phyloP scores from a whole-genome alignment of 495 filamentous ascomycete species.

The Ascodesmis nigricans region DNA sequence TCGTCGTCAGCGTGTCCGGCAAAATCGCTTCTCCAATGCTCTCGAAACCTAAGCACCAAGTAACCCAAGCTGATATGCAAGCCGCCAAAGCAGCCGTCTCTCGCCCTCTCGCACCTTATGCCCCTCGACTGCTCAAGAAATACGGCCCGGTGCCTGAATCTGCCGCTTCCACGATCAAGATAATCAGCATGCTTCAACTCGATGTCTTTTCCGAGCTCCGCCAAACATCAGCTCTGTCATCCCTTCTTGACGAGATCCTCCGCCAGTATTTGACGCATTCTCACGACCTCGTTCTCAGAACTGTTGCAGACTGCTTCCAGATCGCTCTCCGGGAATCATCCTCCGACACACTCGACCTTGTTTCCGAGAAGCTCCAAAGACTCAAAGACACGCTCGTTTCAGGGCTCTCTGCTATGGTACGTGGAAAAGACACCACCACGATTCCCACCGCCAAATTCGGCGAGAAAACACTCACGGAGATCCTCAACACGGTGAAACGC shows the following conservation, averaged over 20 bases:
- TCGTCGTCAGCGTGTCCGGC: slow-evolving; percentile 34
- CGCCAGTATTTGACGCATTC: slow-evolving; percentile 82
- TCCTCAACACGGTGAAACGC: slow-evolving; percentile 62
- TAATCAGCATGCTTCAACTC: slow-evolving; percentile 73
- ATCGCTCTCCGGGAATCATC: no score
- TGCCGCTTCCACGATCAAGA: slow-evolving; percentile 58
- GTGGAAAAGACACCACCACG: slow-evolving; percentile 39
- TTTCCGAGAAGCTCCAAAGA: slow-evolving; percentile 56
- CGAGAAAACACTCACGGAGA: slow-evolving; percentile 36
- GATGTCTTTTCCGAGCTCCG: slow-evolving; percentile 75
- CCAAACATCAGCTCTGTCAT: slow-evolving; percentile 56
- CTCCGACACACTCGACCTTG: slow-evolving; percentile 69
- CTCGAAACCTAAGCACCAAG: no score
- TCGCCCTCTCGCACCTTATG: slow-evolving; percentile 41
- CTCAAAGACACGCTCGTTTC: slow-evolving; percentile 70
- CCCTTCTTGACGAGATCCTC: slow-evolving; percentile 77
- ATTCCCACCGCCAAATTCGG: slow-evolving; percentile 43
- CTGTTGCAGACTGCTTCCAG: slow-evolving; percentile 66
- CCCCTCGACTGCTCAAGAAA: slow-evolving; percentile 73
- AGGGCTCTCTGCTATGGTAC: slow-evolving; percentile 42
- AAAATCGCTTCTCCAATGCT: slow-evolving; percentile 10
- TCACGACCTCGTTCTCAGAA: slow-evolving; percentile 60
- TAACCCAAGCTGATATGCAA: no score
- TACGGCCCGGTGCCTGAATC: slow-evolving; percentile 75
- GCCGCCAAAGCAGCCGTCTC: no score